phyloP scores from a whole-genome alignment of 805 yeast species.

The Teunomyces stri region DNA sequence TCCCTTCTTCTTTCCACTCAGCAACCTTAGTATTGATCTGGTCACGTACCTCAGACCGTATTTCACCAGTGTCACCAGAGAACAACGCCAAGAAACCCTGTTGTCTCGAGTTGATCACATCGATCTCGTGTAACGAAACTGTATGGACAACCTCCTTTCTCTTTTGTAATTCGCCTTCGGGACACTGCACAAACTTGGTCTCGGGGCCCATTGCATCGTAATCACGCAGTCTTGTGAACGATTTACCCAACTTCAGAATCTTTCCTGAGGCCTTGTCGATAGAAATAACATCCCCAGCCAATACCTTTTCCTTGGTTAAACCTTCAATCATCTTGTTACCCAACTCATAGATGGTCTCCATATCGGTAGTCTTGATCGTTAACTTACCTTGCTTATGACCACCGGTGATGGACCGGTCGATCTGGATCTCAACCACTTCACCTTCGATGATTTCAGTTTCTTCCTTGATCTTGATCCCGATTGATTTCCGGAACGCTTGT shows the following conservation, averaged over 20 bases:
- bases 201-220: slow-evolving; percentile 99
- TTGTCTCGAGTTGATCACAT: slow-evolving; percentile 94
- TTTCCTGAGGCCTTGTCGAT: slow-evolving; percentile 96
- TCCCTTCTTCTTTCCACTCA: slow-evolving; percentile 98
- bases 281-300: slow-evolving; percentile 95
- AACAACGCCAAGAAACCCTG: slow-evolving; percentile 96
- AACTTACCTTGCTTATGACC: slow-evolving; percentile 98
- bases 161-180: slow-evolving; percentile 97
- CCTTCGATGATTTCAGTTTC: slow-evolving; percentile 98
- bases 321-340: slow-evolving; percentile 95
- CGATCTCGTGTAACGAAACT: slow-evolving; percentile 96
- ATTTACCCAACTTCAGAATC: slow-evolving; percentile 90
- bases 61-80: slow-evolving; percentile 97
- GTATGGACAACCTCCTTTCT: slow-evolving; percentile 96
- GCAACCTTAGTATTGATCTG: slow-evolving; percentile 96
- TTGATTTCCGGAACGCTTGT: slow-evolving; percentile 93
- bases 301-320: slow-evolving; percentile 87
- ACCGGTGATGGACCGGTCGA: slow-evolving; percentile 90
- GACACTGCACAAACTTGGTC: slow-evolving; percentile 95
- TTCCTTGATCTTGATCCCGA: slow-evolving; percentile 93
- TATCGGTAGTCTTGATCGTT: slow-evolving; percentile 95
- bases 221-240: slow-evolving; percentile 93
- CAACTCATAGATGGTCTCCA: slow-evolving; percentile 96
- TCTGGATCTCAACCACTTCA: slow-evolving; percentile 96
- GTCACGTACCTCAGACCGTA: slow-evolving; percentile 90